Base-by-base conservation (phyloP, 2,329 filamentous ascomycete genomes). In the Pyricularia sp. region DNA sequence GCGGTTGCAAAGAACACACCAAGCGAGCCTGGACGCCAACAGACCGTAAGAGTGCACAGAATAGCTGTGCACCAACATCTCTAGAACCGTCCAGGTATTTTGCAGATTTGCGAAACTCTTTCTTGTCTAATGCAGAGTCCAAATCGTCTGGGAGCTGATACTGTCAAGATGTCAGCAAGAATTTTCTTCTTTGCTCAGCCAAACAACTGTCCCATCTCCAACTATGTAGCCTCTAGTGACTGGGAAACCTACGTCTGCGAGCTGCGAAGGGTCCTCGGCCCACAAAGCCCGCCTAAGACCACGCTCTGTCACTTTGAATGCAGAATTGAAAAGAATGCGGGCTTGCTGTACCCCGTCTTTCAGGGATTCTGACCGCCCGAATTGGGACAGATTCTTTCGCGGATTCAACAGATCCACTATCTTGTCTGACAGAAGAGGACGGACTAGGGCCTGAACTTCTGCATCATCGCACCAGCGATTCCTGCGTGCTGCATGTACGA, bases 381-480 rank as follows among this genome's bases (percentile, higher is more conserved):
- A 93, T 70, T 96, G 91, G 0, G 88, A 82, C 62, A 90, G 77
- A 22, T 83, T 80, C 8, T 83, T 76, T 16, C 85, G 81, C 0
- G 91, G 91, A 62, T 88, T 88, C 7, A 97, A 79, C 64, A 87
- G 87, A 0, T 79, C 79, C 31, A 88, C 74, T 33, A 84, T 86
- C 70, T 89, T 89, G 35, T 85, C 82, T 1, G 84, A 81, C 5
- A 96, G 74, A 49, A 93, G 79, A 55, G 81, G 77, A 64, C 83
- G 85, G 55, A 96, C 75, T n/a, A 76, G 76, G 55, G 79, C 81
- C 72, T 96, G 91, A 9, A 90, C 84, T 65, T 82, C 76, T 16
- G 78, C 70, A 72, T 93, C 88, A 71, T 96, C 96, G 76, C 93
- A 97, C 91, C 93, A 97, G 65, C 84, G 79, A 72, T 97, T 99